Percentiles rank a stretch among this genome's conserved stretches.
These are phyloP conservation scores for Cordyceps pruinosa DNA, from an alignment of 2,329 filamentous ascomycete species.

Conservation along the genomic window DNA sequence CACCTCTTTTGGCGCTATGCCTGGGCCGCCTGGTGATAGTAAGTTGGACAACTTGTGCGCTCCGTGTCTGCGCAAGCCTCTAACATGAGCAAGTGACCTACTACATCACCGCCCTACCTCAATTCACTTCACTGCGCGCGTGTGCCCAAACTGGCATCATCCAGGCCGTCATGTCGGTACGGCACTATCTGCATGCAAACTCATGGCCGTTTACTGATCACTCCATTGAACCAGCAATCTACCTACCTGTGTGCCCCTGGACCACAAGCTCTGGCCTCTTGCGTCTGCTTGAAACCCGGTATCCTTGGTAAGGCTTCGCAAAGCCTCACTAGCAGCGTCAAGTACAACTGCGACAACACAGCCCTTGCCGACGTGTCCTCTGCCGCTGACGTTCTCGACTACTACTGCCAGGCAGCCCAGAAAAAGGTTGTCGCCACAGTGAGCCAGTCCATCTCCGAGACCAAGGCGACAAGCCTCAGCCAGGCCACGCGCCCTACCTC, in stretches of 20 bases:
- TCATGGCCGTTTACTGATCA: neutral
- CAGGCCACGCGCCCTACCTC: neutral
- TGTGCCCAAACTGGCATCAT: conserved; percentile 34
- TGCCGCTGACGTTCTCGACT: conserved; percentile 32
- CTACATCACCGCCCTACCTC: conserved; percentile 39
- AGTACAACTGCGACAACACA: conserved; percentile 31
- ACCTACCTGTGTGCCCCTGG: conserved; percentile 31
- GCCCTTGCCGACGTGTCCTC: conserved; percentile 34
- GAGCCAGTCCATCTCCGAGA: conserved; percentile 24
- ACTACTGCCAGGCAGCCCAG: conserved; percentile 39
- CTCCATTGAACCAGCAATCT: conserved; percentile 1
- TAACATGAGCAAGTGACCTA: conserved; percentile 32
- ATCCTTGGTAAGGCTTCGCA: conserved; percentile 32
- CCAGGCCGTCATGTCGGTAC: conserved; percentile 10
- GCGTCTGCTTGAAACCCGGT: conserved; percentile 37
- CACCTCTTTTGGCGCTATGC: conserved; percentile 34
- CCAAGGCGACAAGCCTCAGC: neutral
- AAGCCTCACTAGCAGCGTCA: conserved; percentile 32
- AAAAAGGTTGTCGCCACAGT: conserved; percentile 31
- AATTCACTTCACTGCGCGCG: conserved; percentile 31
- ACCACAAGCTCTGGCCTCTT: conserved; percentile 39
- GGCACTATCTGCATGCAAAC: neutral
- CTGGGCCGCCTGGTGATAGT: conserved; percentile 40
- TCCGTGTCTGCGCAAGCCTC: neutral
- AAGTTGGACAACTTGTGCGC: conserved; percentile 17